Base-by-base conservation (phyloP, 2,329 filamentous ascomycete genomes). In the Colletotrichum sp. region DNA sequence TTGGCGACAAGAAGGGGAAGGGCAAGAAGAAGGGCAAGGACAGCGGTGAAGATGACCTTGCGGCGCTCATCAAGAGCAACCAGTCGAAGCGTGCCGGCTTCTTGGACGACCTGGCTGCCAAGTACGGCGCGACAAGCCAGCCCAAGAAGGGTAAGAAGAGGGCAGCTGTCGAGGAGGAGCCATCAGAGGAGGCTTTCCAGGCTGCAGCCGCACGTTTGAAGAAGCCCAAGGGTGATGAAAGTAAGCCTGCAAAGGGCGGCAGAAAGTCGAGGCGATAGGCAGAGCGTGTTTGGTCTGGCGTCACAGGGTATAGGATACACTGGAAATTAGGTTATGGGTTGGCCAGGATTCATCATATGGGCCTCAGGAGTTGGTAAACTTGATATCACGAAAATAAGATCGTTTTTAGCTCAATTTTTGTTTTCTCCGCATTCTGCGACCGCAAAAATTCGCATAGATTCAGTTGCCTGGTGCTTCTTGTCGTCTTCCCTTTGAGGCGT, bases 81-180 rank as follows among this genome's bases (percentile, higher is more conserved):
- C 94, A 97, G 83, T 89, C 93, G 79, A 89, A 90, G 57, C 88
- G 94, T 39, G 88, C 86, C 32, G 88, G 86, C 48, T 95, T 98
- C 82, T 86, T 98, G 28, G 94, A 95, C 77, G 87, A 90, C 66
- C 84, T 98, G 66, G 95, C 95, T 74, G 94, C 93, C 65, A 98
- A 96, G 85, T 98, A 98, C 83, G 86, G 88, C 32, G 86, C 88
- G 9, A 82, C 82, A 16, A 80, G 81, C 68, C 87, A 88, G 76
- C 79, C 82, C 0, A 89, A 88, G 84, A 92, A 90, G 81, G 88
- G 87, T 13, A 88, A 88, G 81, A 92, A 90, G 81, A 87, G 89
- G 78, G 86, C 84, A 30, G 83, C 90, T 30, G 88, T 91, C 1
- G 93, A 95, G 79, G 93, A 94, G 76, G 90, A 91, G 81, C 90